Evolutionary conservation across 2,329 filamentous ascomycete genomes (phyloP).

Genomic region (Talaromyces atroroseus): DNA sequence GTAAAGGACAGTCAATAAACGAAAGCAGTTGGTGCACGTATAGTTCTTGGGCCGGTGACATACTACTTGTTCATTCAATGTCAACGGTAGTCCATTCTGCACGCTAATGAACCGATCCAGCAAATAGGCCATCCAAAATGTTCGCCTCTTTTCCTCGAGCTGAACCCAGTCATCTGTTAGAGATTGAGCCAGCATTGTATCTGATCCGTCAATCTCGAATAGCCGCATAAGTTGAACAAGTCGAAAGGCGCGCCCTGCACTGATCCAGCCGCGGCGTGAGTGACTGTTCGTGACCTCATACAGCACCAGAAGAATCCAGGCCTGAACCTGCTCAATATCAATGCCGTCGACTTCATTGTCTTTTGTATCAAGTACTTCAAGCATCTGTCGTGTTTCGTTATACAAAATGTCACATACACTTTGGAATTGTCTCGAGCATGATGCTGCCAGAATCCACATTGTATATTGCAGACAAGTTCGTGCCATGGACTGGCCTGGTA

Average conservation of each 20-base stretch:
- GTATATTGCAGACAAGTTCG: constrained; percentile 29
- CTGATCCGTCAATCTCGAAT: constrained; percentile 29
- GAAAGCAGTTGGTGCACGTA: too few species aligned
- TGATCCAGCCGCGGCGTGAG: constrained; percentile 34
- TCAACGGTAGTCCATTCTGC: constrained; percentile 25
- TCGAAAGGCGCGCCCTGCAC: constrained; percentile 32
- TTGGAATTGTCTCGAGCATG: constrained; percentile 28
- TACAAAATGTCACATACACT: constrained; percentile 23
- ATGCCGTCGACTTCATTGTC: constrained; percentile 13
- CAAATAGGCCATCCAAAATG: constrained; percentile 38
- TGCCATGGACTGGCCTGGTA: constrained; percentile 15
- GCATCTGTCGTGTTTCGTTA: constrained; percentile 21
- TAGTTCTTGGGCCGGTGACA: background rate
- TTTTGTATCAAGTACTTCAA: constrained; percentile 15
- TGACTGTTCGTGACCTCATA: constrained; percentile 34
- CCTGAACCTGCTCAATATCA: constrained; percentile 30
- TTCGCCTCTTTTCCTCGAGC: constrained; percentile 32
- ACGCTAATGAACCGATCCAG: constrained; percentile 35
- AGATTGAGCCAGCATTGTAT: constrained; percentile 9
- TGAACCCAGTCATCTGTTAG: constrained; percentile 20
- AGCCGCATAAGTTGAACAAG: constrained; percentile 33
- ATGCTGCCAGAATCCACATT: constrained; percentile 34
- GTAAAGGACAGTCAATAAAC: too few species aligned
- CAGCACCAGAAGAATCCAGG: constrained; percentile 33
- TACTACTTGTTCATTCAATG: constrained; percentile 28